A percentile compares a stretch with the other conserved stretches of the same genome.
Evolutionary conservation across 495 filamentous ascomycete species (phyloP).

Genomic region (Penicillium subrubescens): DNA sequence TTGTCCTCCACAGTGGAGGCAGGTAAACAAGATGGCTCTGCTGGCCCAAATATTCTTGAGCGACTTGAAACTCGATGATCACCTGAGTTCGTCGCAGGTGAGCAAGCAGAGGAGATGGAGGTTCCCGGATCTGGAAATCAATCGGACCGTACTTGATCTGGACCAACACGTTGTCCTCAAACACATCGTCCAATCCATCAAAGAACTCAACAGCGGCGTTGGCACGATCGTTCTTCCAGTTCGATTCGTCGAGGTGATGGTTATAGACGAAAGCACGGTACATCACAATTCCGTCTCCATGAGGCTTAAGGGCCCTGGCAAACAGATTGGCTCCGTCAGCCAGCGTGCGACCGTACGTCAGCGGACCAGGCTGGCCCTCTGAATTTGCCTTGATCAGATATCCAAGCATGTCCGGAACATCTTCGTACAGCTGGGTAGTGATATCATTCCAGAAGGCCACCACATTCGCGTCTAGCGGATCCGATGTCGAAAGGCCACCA

Average conservation of each 20-base stretch:
- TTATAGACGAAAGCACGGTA: slow-evolving; percentile 72
- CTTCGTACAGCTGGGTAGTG: slow-evolving; percentile 56
- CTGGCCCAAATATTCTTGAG: slow-evolving; percentile 70
- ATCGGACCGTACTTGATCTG: slow-evolving; percentile 74
- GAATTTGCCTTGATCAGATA: slow-evolving; percentile 71
- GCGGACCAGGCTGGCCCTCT: slow-evolving; percentile 67
- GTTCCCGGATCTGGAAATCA: slow-evolving; percentile 73
- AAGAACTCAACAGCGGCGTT: slow-evolving; percentile 69
- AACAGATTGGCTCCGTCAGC: slow-evolving; percentile 69
- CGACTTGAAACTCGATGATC: slow-evolving; percentile 64
- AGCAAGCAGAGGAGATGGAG: slow-evolving; percentile 63
- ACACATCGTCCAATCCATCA: slow-evolving; percentile 60
- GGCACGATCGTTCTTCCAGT: slow-evolving; percentile 66
- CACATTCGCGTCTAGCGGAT: slow-evolving; percentile 60
- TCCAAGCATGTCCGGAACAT: slow-evolving; percentile 64
- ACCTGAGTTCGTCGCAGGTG: slow-evolving; percentile 35
- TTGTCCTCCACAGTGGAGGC: slow-evolving; percentile 62
- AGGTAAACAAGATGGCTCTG: slow-evolving; percentile 67
- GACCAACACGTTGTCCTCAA: slow-evolving; percentile 66
- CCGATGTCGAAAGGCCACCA: slow-evolving; percentile 59
- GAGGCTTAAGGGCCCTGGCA: slow-evolving; percentile 54
- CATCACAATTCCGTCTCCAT: slow-evolving; percentile 57
- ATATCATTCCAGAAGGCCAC: slow-evolving; percentile 60
- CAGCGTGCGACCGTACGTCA: slow-evolving; percentile 67
- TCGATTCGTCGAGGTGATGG: slow-evolving; percentile 49